Base-by-base conservation (phyloP, 495 filamentous ascomycete species). In the Hypoxylon trugodes region DNA sequence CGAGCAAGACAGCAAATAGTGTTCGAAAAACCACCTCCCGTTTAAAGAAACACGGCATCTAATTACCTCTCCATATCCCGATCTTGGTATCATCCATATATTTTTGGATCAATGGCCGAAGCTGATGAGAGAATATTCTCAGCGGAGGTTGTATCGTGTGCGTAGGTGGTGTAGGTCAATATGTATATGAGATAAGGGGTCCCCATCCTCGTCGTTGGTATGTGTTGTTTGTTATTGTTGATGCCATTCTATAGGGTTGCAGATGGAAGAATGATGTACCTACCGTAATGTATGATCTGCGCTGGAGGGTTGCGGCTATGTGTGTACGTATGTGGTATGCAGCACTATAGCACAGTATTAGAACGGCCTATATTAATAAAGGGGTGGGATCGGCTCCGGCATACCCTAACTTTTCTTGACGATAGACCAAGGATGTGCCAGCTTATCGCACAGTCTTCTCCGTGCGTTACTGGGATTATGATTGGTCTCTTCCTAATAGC, bases 251-350 rank as follows among this genome's bases (percentile, higher is more conserved):
- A n/a, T n/a, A n/a, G n/a, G n/a, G 13, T 35, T 45, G 32, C 40
- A 61, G 30, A 43, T 9, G 33, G 16, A 30, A 61, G n/a, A n/a
- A n/a, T n/a, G n/a, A n/a, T n/a, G n/a, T 47, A 55, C 16, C 15
- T 59, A 59, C 50, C 42, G 43, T n/a, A n/a, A n/a, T n/a, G n/a
- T 58, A 33, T 58, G 46, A 50, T 46, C 33, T 35, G 32, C 37
- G 26, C 32, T 49, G 38, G 61, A 25, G 41, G 50, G 50, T 66
- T 66, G 62, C 55, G 62, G 56, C 62, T 66, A 66, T 61, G 61
- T 54, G 48, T 37, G 13, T 32, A 22, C 22, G 30, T 28, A 40
- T n/a, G n/a, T n/a, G n/a, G n/a, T n/a, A n/a, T n/a, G n/a, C n/a
- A n/a, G n/a, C n/a, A 8, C n/a, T 50, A 53, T 45, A 49, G 16